Base-by-base conservation (phyloP, 208 protist species). In the Tritrichomonas musculus region DNA sequence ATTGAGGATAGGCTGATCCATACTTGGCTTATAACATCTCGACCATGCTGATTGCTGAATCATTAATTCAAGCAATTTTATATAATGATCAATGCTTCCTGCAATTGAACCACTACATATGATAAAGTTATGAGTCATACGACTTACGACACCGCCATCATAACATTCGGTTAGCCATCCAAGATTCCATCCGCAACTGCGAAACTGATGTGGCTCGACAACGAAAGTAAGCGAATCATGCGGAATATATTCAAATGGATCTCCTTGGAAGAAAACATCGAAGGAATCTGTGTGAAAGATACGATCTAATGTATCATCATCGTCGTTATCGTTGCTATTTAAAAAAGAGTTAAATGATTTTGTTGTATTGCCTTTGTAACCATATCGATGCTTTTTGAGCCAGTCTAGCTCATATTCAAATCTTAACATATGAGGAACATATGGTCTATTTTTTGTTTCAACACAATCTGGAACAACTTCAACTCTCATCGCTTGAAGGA, bases 201-300 rank as follows among this genome's bases (percentile, higher is more conserved):
- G 3, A 53, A 84, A n/a, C 2, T 9, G n/a, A 84, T 84, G 73
- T 84, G 73, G 73, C 20, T 84, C 73, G 53, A 84, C 44, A 53
- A 84, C 73, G 30, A 84, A 84, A 39, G 11, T 53, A 53, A 84
- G 41, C 2, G 20, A 47, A 53, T 84, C 73, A 25, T 3, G 11
- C 22, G 14, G 27, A 44, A 84, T n/a, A n/a, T 49, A n/a, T 8
- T 49, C 14, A n/a, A 84, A 84, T n/a, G 73, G 73, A 84, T 84
- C 73, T 13, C 73, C 73, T 84, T 84, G 73, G 41, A 84, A 84
- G 36, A 47, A 84, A 25, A 84, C 73, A 84, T 84, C 73, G 53
- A 84, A 53, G 22, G 73, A 53, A 84, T 84, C 73, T 33, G 73
- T 53, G 30, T 84, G 73, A 33, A 84, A 84, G 8, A 84, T n/a